These are phyloP conservation scores for Coniochaeta hoffmannii DNA, from an alignment of 2,329 filamentous ascomycete genomes.

Conservation along the genomic window DNA sequence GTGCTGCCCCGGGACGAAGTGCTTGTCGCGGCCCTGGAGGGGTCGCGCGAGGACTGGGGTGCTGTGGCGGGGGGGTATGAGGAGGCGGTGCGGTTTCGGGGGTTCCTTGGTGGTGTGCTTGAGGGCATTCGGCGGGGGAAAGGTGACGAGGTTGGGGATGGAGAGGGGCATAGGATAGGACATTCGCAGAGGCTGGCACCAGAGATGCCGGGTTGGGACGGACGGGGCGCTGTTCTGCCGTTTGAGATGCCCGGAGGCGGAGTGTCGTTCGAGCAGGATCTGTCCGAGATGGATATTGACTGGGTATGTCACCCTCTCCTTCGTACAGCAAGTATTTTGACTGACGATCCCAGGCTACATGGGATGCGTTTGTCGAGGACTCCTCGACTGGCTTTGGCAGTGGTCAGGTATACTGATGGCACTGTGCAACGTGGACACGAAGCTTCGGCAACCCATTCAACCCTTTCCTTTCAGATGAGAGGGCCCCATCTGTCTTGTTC, in stretches of 20 bases:
- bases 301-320: constrained; percentile 14
- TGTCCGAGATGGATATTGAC: constrained; percentile 17
- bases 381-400: no score
- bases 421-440: no score
- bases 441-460: no score
- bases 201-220: constrained; percentile 4
- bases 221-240: background rate
- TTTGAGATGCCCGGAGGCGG: constrained; percentile 1
- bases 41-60: constrained; percentile 9
- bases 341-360: constrained; percentile 12
- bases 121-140: constrained; percentile 3
- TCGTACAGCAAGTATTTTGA: background rate
- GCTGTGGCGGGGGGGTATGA: constrained; percentile 8
- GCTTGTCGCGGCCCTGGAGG: constrained; percentile 9
- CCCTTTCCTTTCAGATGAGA: no score
- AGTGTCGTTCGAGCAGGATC: constrained; percentile 6
- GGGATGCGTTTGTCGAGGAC: constrained; percentile 21
- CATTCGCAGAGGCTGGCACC: constrained; percentile 11
- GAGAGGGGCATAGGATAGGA: constrained; percentile 11
- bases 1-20: constrained; percentile 4
- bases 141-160: constrained; percentile 5
- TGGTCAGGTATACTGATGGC: no score
- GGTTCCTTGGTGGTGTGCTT: constrained; percentile 8
- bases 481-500: no score
- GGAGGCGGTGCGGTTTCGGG: constrained; percentile 8